Evolutionary conservation across 805 yeast species (phyloP).

Genomic region (Cyberlindnera galapagoensis): DNA sequence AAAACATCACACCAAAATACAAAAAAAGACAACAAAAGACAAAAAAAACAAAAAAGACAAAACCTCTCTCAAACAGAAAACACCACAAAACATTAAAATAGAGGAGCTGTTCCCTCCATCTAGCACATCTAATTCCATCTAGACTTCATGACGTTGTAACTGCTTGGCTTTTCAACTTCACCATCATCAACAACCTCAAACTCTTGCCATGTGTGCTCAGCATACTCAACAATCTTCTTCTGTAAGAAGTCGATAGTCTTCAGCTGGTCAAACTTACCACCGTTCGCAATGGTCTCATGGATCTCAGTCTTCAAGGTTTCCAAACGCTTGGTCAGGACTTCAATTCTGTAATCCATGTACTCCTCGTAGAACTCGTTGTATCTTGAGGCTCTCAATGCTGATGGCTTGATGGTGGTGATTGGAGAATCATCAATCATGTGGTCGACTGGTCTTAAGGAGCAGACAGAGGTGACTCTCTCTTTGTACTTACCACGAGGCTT

Average conservation of each 20-base stretch:
- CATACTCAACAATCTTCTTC: slow-evolving; percentile 23
- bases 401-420: slow-evolving; percentile 35
- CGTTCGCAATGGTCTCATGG: slow-evolving; percentile 18
- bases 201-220: slow-evolving; percentile 28
- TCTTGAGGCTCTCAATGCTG: slow-evolving; percentile 29
- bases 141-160: slow-evolving; percentile 18
- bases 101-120: no score
- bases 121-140: slow-evolving; percentile 15
- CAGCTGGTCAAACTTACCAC: slow-evolving; percentile 31
- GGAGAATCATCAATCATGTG: slow-evolving; percentile 34
- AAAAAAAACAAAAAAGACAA: no score
- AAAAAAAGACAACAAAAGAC: no score
- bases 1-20: no score
- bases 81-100: no score
- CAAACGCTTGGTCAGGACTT: slow-evolving; percentile 29
- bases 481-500: slow-evolving; percentile 31
- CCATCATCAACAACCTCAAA: slow-evolving; percentile 30
- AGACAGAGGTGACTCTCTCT: slow-evolving; percentile 39
- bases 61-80: no score
- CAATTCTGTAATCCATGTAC: slow-evolving; percentile 33
- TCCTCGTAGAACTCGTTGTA: slow-evolving; percentile 35
- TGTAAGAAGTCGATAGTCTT: slow-evolving; percentile 27
- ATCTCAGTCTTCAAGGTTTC: slow-evolving; percentile 22
- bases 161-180: slow-evolving; percentile 19
- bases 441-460: slow-evolving; percentile 36